Base-by-base conservation (phyloP, 2,329 filamentous ascomycete species). In the Xylariales sp. region DNA sequence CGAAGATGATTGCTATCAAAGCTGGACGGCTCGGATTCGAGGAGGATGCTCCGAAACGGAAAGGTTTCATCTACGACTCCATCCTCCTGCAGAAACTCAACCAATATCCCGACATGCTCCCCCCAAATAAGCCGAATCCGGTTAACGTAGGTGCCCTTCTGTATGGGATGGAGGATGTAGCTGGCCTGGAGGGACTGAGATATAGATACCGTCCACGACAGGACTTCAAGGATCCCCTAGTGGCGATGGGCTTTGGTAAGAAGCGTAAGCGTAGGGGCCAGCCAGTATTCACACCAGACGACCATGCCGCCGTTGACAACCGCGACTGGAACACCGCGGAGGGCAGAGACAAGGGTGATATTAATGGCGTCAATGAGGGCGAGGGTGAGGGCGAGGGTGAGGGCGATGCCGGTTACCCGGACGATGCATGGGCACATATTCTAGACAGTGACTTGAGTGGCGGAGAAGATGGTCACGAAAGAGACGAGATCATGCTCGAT, bases 1-100 rank as follows among this genome's bases (percentile, higher is more conserved):
- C 83, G 36, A 96, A 95, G 64, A 82, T 95, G 55, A 73, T 82
- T 9, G 76, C 78, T 1, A 76, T 89, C 34, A 73, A 80, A 15
- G 76, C 77, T 33, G 69, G 72, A 7, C 69, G 76, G 19, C 64
- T 65, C 12, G 61, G 82, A 1, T 66, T 65, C 3, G 68, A 74
- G 32, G 60, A 62, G 14, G 70, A 71, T 29, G 43, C 52, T 28
- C 55, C 56, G 18, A 53, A 49, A 19, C 59, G 53, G 42, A 51
- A 52, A 24, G 57, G 56, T 16, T 59, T 50, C 31, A 72, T 76
- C 44, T 63, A 63, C 15, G 59, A 61, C 10, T 62, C 71, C 6
- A 55, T 76, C 29, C 52, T 62, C 16, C 53, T 60, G 45, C 60
- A 44, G 14, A 55, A 46, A 35, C 45, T 56, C 31, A 51, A 41